Evolutionary conservation across 768 basidiomycete species (phyloP).

Genomic region (Russula sp.): DNA sequence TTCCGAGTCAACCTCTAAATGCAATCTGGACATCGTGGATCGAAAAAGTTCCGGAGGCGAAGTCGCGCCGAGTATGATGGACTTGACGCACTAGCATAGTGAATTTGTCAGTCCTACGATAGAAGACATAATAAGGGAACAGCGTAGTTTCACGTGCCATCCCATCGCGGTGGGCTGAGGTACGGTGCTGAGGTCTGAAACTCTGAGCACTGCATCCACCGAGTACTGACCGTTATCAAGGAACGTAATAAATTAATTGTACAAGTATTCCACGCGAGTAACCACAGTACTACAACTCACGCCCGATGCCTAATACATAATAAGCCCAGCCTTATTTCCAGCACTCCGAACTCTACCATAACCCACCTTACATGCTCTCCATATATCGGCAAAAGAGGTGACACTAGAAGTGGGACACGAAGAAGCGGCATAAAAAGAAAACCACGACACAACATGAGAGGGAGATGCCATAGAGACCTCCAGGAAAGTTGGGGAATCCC

Average conservation of each 20-base stretch:
- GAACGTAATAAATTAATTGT: too few species aligned
- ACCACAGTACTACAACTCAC: too few species aligned
- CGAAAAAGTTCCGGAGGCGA: not conserved
- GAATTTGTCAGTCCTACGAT: not conserved
- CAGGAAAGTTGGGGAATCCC: not conserved
- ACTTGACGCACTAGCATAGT: not conserved
- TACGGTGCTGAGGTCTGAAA: too few species aligned
- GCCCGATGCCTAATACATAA: not conserved
- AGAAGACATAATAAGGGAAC: too few species aligned
- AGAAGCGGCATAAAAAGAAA: not conserved
- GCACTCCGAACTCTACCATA: too few species aligned
- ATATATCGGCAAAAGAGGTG: not conserved
- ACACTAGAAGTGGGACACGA: not conserved
- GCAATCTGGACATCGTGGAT: not conserved
- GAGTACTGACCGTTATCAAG: not conserved
- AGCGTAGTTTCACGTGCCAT: too few species aligned
- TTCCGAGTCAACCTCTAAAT: not conserved
- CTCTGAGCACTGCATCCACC: too few species aligned
- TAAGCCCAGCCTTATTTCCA: not conserved
- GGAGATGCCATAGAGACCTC: not conserved
- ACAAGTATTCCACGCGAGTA: too few species aligned
- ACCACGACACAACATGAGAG: not conserved
- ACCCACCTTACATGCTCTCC: not conserved
- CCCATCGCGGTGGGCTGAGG: too few species aligned
- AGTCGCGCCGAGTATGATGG: not conserved